Base-by-base conservation (phyloP, 768 basidiomycete species). In the Botryobasidium botryosum region DNA sequence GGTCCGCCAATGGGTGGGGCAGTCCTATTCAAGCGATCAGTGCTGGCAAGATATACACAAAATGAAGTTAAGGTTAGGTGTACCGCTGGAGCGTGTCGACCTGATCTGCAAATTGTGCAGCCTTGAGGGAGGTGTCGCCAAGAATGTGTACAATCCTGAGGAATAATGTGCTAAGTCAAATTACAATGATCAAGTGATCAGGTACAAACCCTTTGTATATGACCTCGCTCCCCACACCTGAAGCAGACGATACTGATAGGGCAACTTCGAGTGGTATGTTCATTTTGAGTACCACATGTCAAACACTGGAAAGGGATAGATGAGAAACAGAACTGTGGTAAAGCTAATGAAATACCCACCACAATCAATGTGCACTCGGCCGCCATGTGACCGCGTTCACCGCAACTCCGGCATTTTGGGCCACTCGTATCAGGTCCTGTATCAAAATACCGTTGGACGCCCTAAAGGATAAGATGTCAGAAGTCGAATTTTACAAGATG, bases 181-280 rank as follows among this genome's bases (percentile, higher is more conserved):
- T 24, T 28, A 44, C 24, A 33, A 26, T 35, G 21, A 21, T 21
- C 4, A 23, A 13, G 42, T 18, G 15, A 28, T 2, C 10, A 58
- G 69, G 40, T 51, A 81, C 83, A 46, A 63, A 67, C 51, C 70
- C 80, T n/a, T n/a, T n/a, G n/a, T 44, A 84, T 71, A 55, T 85
- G 83, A 2, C 84, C 84, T 56, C 79, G 81, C 79, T 83, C 82
- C 13, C 79, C 79, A 52, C 84, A 87, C 3, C 66, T 69, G 53
- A 74, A 86, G 54, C 84, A 87, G 0, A 70, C 75, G 59, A 85
- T 85, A 60, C 74, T 76, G 49, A 83, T 78, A 2, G 83, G 81
- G 60, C 83, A 87, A 41, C 74, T 73, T 32, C 76, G 67, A 15
- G 84, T 84, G 3, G 68, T 64, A 59, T 87, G 84, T 49, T 86